Base-by-base conservation (phyloP, 768 basidiomycete genomes). In the Boletus sp. region DNA sequence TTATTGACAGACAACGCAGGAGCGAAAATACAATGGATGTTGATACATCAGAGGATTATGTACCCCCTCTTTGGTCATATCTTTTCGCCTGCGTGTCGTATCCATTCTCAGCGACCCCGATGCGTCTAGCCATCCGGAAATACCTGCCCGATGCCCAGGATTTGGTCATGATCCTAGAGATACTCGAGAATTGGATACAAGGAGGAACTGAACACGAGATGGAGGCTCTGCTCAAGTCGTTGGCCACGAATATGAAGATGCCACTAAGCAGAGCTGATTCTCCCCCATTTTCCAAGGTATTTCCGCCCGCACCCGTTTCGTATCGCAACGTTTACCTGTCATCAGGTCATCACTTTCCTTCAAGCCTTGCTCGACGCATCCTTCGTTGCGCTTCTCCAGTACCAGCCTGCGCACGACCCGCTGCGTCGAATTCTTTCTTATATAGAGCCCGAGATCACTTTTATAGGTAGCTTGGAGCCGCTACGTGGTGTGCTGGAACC, bases 331-430 rank as follows among this genome's bases (percentile, higher is more conserved):
- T 62, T 83, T 0, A 68, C 70, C 5, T 38, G 61, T 7, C 78
- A 71, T 54, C 64, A 89, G 86, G 71, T 84, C 49, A 67, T 85
- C 23, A 58, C 67, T 0, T 87, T 91, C 72, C 64, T 87, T 8
- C 84, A 87, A 70, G 73, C 76, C 6, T 66, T 90, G 51, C 75
- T 93, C 27, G 90, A 93, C 67, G 79, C 88, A 1, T 84, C 81
- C 13, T 89, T 88, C 65, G 75, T 91, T 43, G 70, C 77, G 1
- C 75, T 93, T 21, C 74, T 92, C 13, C 83, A 86, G 55, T 77
- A 90, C 62, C 68, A 78, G 14, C 83, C 84, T 0, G 77, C 85
- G 5, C 82, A 88, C 60, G 60, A 64, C 23, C 59, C 83, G 25
- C 73, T 93, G 21, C 76, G 72, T 27, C 69, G 65, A 9, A 70